Evolutionary conservation across 805 yeast genomes (phyloP).

Genomic region (Lipomyces yamanashiensis): DNA sequence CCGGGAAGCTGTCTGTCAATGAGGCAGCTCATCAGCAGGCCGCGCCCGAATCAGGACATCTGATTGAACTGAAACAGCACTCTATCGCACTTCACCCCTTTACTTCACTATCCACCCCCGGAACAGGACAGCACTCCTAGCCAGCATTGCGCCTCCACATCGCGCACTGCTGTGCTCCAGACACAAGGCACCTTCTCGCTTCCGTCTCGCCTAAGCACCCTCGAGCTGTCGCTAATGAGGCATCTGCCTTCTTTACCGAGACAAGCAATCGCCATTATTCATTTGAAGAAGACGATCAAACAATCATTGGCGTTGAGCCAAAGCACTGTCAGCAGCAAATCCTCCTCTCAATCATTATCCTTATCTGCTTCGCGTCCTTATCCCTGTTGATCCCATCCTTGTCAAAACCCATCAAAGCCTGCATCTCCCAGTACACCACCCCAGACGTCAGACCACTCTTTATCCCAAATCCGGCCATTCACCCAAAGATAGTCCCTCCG

Average conservation of each 20-base stretch:
- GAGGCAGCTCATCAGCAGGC: too few relatives aligned
- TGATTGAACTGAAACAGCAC: conserved; percentile 7
- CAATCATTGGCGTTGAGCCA: neutral
- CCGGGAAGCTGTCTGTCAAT: too few relatives aligned
- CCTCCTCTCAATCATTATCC: neutral
- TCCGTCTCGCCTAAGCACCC: neutral
- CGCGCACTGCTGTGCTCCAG: too few relatives aligned
- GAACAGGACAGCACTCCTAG: too few relatives aligned
- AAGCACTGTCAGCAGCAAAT: neutral
- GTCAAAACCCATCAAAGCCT: too few relatives aligned
- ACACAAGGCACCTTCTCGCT: neutral
- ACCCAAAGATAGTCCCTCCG: too few relatives aligned
- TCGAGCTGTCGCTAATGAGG: neutral
- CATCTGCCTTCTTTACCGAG: neutral
- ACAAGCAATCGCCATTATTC: neutral
- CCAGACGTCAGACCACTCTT: too few relatives aligned
- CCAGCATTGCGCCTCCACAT: too few relatives aligned
- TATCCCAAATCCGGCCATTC: too few relatives aligned
- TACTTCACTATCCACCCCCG: neutral
- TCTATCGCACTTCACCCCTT: neutral
- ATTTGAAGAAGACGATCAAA: neutral
- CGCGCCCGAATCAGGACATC: neutral
- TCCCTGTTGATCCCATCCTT: too few relatives aligned
- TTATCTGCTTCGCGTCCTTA: too few relatives aligned
- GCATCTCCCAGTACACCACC: too few relatives aligned